Conservation (phyloP, 2,329 filamentous ascomycete genomes). For the Cladophialophora exuberans region DNA sequence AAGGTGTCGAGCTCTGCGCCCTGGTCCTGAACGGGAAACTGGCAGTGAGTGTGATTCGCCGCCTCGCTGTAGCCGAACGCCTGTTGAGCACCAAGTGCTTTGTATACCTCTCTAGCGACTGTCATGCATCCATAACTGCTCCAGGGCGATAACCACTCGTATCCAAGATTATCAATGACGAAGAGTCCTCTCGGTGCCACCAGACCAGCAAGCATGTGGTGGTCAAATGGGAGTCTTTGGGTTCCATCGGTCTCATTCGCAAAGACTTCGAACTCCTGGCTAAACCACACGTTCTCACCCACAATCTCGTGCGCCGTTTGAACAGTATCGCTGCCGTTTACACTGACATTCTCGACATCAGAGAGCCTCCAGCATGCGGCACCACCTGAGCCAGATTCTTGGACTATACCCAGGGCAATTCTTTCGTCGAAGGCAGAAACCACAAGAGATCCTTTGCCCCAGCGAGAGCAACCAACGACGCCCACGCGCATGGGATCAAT, state of each 20-base stretch:
- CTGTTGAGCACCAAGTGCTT: constrained; percentile 56
- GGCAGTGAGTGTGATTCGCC: constrained; percentile 59
- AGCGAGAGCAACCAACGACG: constrained; percentile 66
- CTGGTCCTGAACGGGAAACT: constrained; percentile 56
- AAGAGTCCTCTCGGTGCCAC: constrained; percentile 60
- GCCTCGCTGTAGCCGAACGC: constrained; percentile 63
- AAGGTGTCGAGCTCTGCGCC: constrained; percentile 57
- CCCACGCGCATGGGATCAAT: constrained; percentile 58
- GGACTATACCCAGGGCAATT: constrained; percentile 64
- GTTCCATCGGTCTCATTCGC: constrained; percentile 51
- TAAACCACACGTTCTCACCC: constrained; percentile 67
- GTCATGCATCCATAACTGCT: constrained; percentile 63
- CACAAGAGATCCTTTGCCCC: constrained; percentile 67
- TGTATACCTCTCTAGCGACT: constrained; percentile 57
- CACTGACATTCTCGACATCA: constrained; percentile 48
- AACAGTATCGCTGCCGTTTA: constrained; percentile 57
- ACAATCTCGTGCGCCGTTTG: constrained; percentile 64
- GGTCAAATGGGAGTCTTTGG: constrained; percentile 57
- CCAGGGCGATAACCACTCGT: constrained; percentile 62
- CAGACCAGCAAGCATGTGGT: constrained; percentile 62
- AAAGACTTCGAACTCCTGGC: constrained; percentile 52
- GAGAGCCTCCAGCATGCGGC: constrained; percentile 65
- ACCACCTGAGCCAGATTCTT: constrained; percentile 65
- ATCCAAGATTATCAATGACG: constrained; percentile 61
- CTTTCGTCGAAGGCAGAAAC: constrained; percentile 62